Evolutionary conservation across 192 early-diverging fungal genomes (phyloP).

Genomic region (Chytriomyces sp.): DNA sequence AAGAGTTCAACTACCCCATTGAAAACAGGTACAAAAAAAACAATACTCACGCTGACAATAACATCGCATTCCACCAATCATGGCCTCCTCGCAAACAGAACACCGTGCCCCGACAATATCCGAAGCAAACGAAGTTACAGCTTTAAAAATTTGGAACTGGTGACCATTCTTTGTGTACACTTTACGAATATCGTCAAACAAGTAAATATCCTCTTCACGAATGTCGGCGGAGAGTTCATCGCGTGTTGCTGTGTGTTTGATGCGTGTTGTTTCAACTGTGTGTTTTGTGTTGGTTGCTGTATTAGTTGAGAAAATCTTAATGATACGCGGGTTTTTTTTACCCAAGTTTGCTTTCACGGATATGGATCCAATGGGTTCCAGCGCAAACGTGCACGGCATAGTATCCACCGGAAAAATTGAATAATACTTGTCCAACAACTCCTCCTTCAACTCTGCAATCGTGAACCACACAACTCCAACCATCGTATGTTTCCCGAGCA

Average conservation of each 20-base stretch:
- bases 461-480: slow-evolving; percentile 24
- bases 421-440: slow-evolving; percentile 31
- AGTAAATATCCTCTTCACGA: slow-evolving; percentile 28
- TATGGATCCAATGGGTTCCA: slow-evolving; percentile 15
- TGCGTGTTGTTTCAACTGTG: slow-evolving; percentile 15
- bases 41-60: slow-evolving; percentile 28
- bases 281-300: background rate
- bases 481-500: slow-evolving; percentile 16
- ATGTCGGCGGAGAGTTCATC: slow-evolving; percentile 6
- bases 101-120: slow-evolving; percentile 25
- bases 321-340: background rate
- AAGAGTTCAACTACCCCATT: background rate
- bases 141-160: slow-evolving; percentile 33
- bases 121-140: slow-evolving; percentile 11
- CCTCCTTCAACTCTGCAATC: slow-evolving; percentile 24
- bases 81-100: slow-evolving; percentile 23
- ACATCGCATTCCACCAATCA: slow-evolving; percentile 31
- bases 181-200: slow-evolving; percentile 26
- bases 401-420: slow-evolving; percentile 18
- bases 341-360: slow-evolving; percentile 16
- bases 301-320: background rate
- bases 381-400: background rate
- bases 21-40: background rate
- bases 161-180: slow-evolving; percentile 27
- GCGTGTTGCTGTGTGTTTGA: background rate